phyloP scores from a whole-genome alignment of 352 stramenopile genomes.

The Phytopythium montanum region DNA sequence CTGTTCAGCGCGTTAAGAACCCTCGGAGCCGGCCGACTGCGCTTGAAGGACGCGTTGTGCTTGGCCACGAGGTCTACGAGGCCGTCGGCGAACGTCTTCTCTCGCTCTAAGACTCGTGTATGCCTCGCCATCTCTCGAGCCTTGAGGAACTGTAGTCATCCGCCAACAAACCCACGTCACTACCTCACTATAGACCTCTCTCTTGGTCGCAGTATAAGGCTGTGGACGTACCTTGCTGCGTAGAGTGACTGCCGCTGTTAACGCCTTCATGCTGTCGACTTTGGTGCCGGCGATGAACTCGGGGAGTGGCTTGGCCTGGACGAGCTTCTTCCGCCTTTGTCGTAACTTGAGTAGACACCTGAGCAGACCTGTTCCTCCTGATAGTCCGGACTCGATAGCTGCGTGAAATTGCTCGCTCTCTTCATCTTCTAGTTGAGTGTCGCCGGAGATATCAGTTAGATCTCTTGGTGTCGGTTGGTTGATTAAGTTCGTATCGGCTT shows the following conservation, averaged over 20 bases:
- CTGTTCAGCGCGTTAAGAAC: neutral
- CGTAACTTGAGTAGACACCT: conserved; percentile 35
- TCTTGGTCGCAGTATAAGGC: too few relatives aligned
- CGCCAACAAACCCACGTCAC: too few relatives aligned
- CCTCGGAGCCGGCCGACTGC: conserved; percentile 6
- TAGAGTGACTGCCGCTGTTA: conserved; percentile 33
- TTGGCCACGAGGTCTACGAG: neutral
- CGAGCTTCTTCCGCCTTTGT: conserved; percentile 26
- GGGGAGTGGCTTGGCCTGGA: conserved; percentile 18
- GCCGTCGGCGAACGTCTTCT: conserved; percentile 7
- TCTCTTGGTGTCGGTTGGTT: too few relatives aligned
- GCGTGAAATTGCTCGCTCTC: neutral
- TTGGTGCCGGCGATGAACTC: conserved; percentile 32
- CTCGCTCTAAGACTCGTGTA: conserved; percentile 18
- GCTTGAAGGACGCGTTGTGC: conserved; percentile 4
- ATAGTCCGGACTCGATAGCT: neutral
- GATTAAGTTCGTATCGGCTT: neutral
- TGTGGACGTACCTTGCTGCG: conserved; percentile 32
- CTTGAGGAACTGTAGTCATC: conserved; percentile 32
- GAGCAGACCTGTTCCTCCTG: conserved; percentile 19
- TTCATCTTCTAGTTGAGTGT: conserved; percentile 4
- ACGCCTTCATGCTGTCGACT: conserved; percentile 22
- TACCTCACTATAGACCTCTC: too few relatives aligned
- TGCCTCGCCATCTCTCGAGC: conserved; percentile 31
- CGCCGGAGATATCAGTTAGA: neutral